phyloP scores from a whole-genome alignment of 371 early-diverging fungal species.

The Mortierella sp. region DNA sequence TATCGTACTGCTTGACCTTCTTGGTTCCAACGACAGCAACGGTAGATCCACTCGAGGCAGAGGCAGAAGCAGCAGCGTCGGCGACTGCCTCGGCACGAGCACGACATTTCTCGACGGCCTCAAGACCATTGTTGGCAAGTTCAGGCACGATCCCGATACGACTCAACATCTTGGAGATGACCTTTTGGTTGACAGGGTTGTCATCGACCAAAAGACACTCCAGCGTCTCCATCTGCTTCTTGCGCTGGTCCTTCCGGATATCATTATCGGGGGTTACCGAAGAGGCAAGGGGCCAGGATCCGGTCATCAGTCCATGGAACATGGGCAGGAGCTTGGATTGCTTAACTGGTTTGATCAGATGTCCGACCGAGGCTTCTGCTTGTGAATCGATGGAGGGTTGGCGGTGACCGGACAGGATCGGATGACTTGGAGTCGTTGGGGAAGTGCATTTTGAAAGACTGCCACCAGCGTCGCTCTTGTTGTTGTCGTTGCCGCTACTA shows the following conservation, averaged over 20 bases:
- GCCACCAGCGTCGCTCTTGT: background rate
- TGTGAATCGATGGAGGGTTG: background rate
- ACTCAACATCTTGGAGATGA: conserved; percentile 46
- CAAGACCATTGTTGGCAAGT: conserved; percentile 57
- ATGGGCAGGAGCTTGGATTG: conserved; percentile 38
- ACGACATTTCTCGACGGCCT: conserved; percentile 48
- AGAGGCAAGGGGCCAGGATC: conserved; percentile 22
- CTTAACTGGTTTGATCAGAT: conserved; percentile 31
- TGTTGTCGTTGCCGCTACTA: background rate
- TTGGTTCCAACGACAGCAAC: background rate
- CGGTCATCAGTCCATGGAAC: conserved; percentile 31
- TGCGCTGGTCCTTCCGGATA: conserved; percentile 18
- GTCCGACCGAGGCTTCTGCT: conserved; percentile 16
- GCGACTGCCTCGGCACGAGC: conserved; percentile 29
- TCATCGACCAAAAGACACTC: conserved; percentile 55
- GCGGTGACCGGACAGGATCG: background rate
- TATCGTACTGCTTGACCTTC: conserved; percentile 31
- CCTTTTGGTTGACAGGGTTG: conserved; percentile 59
- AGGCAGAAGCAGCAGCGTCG: background rate
- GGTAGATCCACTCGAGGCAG: background rate
- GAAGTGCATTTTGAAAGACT: background rate
- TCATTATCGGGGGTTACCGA: conserved; percentile 4
- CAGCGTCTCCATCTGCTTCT: conserved; percentile 19
- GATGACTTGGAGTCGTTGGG: background rate
- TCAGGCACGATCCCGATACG: conserved; percentile 45